A percentile compares a stretch with the other conserved stretches of the same genome.
phyloP scores from a whole-genome alignment of 331 rosid species.

The Phaseolus coccineus region DNA sequence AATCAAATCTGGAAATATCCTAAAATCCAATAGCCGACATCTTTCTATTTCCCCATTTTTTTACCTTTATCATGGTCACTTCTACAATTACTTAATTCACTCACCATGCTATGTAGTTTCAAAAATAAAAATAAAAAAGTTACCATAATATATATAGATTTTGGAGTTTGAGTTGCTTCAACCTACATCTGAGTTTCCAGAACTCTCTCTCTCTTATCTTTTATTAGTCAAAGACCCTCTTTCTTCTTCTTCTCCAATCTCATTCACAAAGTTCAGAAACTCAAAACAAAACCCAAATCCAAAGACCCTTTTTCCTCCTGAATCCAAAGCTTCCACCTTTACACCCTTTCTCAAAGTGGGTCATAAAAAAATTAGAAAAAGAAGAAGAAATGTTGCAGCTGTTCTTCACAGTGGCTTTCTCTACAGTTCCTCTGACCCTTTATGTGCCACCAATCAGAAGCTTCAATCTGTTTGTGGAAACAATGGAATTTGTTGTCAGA shows the following conservation, averaged over 20 bases:
- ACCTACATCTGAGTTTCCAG: conserved; percentile 20
- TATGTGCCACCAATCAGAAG: conserved; percentile 86
- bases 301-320: conserved; percentile 12
- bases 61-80: too few relatives aligned
- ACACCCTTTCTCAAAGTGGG: neutral
- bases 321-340: conserved; percentile 13
- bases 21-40: too few relatives aligned
- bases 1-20: too few relatives aligned
- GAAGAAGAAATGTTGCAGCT: conserved; percentile 58
- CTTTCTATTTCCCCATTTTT: too few relatives aligned
- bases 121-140: too few relatives aligned
- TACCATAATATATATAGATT: too few relatives aligned
- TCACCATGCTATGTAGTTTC: too few relatives aligned
- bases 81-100: too few relatives aligned
- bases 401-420: conserved; percentile 84
- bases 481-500: conserved; percentile 64
- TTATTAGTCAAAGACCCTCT: neutral
- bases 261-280: neutral
- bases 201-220: conserved; percentile 14
- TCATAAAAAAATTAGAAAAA: neutral
- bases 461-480: conserved; percentile 73
- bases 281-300: neutral
- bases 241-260: neutral
- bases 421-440: conserved; percentile 79
- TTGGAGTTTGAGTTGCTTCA: too few relatives aligned